These are phyloP conservation scores for Sclerotinia glacialis DNA, from an alignment of 2,329 filamentous ascomycete species.

Conservation along the genomic window DNA sequence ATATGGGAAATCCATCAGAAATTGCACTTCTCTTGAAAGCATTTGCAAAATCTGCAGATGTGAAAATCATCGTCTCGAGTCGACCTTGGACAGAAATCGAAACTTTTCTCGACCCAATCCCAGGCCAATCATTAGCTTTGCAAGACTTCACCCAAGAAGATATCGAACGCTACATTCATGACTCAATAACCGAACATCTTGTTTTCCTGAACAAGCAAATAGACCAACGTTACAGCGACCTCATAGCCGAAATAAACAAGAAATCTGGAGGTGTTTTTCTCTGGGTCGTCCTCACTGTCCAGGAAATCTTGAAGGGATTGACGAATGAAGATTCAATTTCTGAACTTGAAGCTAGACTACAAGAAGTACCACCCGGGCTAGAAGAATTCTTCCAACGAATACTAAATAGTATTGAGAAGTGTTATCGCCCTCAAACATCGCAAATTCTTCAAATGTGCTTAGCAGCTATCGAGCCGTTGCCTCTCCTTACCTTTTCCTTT, in stretches of 20 bases:
- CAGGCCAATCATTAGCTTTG: not conserved
- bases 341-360: not conserved
- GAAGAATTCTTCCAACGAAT: not conserved
- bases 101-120: not conserved
- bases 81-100: slow-evolving; percentile 4
- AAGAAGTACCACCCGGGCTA: not conserved
- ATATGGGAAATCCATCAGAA: not conserved
- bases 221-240: not conserved
- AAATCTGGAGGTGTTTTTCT: not conserved
- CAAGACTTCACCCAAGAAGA: not conserved
- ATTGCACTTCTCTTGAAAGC: not conserved
- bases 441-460: not conserved
- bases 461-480: not conserved
- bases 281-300: not conserved
- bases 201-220: not conserved
- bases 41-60: not conserved
- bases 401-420: not conserved
- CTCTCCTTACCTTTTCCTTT: not conserved
- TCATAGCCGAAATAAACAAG: not conserved
- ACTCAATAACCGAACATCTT: not conserved
- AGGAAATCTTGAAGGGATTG: not conserved
- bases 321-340: not conserved
- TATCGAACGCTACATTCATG: not conserved
- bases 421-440: not conserved
- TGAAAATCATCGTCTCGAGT: slow-evolving; percentile 3